Evolutionary conservation across 495 filamentous ascomycete genomes (phyloP), one percentile per base, ranked within the genome.

Genomic region (Xylaria scruposa): DNA sequence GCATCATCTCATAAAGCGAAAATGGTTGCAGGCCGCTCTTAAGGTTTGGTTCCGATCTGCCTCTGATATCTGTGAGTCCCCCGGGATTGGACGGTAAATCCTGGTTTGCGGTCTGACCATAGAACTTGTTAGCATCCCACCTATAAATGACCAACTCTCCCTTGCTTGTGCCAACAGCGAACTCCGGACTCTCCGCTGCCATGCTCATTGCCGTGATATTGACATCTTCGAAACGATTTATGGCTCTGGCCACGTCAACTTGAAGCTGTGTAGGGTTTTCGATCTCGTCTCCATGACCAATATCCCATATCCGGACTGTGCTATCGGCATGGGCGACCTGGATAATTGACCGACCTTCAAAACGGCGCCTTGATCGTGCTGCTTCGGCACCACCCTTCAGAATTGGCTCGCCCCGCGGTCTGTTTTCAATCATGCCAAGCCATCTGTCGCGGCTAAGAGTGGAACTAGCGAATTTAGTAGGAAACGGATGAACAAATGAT

Each of bases 101-200:
- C n/a, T 76, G 73, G 54, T 88, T 81, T 2, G 87, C 76, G 24
- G 91, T 87, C 46, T 83, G 84, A 9, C 85, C 86, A 73, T 84
- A 90, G 65, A 87, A 87, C 70, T 85, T 86, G 77, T 97, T 98
- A 38, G 82, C 86, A 42, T 89, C 92, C 96, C 95, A 99, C 73
- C 93, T 85, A 78, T 95, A 98, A 21, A 98, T 83, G 0, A 94
- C 87, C 13, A 97, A 86, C 80, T 98, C 96, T 6, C 96, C 96
- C 46, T 87, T 89, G 56, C 82, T 84, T 38, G 95, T 90, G 19
- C 96, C 96, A 47, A 93, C 92, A 38, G 92, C 94, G 24, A 98
- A 85, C 80, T 99, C 96, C 36, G 91, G 92, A 6, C 92, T 93
- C 12, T 81, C 86, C n/a, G 91, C 87, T 10, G 93, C 87, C 81